Evolutionary conservation across 306 rosid species (phyloP).

Genomic region (Citrullus amarus): DNA sequence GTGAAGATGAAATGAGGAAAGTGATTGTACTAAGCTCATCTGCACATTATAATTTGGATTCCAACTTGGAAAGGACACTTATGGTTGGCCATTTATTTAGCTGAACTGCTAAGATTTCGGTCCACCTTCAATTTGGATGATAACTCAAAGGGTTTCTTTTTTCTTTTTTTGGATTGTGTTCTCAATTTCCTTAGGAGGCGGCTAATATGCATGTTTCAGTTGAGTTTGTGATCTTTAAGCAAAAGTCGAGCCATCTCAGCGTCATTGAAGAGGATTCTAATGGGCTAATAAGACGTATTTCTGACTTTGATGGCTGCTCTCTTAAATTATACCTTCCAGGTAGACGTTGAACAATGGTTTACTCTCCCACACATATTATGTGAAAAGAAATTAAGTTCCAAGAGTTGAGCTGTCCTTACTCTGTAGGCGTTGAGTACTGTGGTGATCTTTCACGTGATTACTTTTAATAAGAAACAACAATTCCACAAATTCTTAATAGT

Average conservation of each 20-base stretch:
- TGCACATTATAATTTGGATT: constrained; percentile 42
- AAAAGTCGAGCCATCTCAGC: constrained; percentile 43
- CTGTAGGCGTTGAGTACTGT: not conserved
- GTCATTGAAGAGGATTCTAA: constrained; percentile 31
- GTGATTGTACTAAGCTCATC: constrained; percentile 45
- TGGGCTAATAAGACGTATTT: constrained; percentile 34
- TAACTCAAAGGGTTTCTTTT: not conserved
- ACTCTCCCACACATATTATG: not conserved
- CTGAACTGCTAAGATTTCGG: not conserved
- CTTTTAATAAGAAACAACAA: not conserved
- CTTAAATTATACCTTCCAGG: constrained; percentile 53
- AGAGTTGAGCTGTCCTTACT: not conserved
- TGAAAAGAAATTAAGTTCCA: not conserved
- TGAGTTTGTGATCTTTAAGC: constrained; percentile 58
- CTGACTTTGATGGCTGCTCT: constrained; percentile 61
- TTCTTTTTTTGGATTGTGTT: not conserved
- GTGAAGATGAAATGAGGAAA: constrained; percentile 57
- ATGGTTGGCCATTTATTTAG: constrained; percentile 27
- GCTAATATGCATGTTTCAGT: constrained; percentile 59
- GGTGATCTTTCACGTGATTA: not conserved
- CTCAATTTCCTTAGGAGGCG: constrained; percentile 34
- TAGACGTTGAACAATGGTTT: constrained; percentile 23
- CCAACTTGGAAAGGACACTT: constrained; percentile 36
- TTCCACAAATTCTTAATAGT: not conserved
- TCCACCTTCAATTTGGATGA: not conserved